phyloP scores from a whole-genome alignment of 2,329 filamentous ascomycete genomes.

The Aspergillus texensis region DNA sequence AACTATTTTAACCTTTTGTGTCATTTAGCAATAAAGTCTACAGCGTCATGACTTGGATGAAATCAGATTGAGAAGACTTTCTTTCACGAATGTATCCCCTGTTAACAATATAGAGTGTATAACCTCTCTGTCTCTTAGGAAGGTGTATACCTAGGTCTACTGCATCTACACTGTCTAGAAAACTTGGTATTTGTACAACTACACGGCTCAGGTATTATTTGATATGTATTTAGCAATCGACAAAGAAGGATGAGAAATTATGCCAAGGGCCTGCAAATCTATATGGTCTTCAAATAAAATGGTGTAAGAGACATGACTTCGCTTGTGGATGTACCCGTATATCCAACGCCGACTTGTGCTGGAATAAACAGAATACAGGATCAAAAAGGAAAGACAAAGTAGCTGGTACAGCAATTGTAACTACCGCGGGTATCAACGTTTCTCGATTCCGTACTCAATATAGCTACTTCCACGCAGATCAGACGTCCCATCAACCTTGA shows the following conservation, averaged over 20 bases:
- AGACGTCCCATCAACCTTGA: constrained; percentile 30
- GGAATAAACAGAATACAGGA: background rate
- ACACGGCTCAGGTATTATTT: background rate
- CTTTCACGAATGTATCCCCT: background rate
- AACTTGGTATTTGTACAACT: background rate
- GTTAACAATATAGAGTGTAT: background rate
- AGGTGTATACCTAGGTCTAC: no score
- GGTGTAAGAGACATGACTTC: background rate
- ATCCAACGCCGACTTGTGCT: constrained; percentile 8
- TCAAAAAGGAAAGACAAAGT: constrained; percentile 7
- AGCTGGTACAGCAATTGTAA: background rate
- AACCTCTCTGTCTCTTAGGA: background rate
- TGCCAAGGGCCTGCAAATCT: background rate
- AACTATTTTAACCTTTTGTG: background rate
- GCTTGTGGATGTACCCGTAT: background rate
- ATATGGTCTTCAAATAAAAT: background rate
- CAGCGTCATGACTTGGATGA: background rate
- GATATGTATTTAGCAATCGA: background rate
- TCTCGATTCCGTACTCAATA: constrained; percentile 41
- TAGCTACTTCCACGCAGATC: constrained; percentile 38
- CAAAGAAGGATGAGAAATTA: background rate
- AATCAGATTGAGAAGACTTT: background rate
- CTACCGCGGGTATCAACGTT: constrained; percentile 21
- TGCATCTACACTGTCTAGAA: background rate
- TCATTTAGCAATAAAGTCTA: constrained; percentile 9